These are phyloP conservation scores for Astrocystis sublimbata DNA, from an alignment of 495 filamentous ascomycete species.

Conservation along the genomic window DNA sequence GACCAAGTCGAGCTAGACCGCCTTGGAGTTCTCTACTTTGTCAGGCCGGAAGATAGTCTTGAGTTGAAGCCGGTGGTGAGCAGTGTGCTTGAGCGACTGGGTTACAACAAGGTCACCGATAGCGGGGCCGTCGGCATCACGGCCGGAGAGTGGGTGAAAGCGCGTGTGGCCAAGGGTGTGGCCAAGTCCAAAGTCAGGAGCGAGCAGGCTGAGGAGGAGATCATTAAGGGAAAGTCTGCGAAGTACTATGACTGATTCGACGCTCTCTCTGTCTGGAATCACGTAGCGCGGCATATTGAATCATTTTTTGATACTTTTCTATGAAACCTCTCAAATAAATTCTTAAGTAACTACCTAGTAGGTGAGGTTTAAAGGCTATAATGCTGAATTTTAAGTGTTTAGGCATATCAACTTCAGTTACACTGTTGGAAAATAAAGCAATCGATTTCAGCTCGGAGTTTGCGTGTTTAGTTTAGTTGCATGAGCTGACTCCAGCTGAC, in stretches of 20 bases:
- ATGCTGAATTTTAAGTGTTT: no score
- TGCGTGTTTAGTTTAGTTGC: no score
- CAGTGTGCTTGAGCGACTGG: slow-evolving; percentile 28
- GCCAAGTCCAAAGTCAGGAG: slow-evolving; percentile 20
- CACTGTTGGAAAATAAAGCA: no score
- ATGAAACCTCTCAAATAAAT: no score
- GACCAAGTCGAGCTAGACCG: slow-evolving; percentile 55
- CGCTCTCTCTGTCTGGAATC: no score
- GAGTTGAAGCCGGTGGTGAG: slow-evolving; percentile 38
- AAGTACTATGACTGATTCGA: slow-evolving; percentile 32
- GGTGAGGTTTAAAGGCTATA: no score
- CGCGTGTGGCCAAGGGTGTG: slow-evolving; percentile 34
- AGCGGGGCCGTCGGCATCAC: slow-evolving; percentile 41
- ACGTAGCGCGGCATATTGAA: no score
- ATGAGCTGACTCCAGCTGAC: no score
- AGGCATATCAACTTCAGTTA: no score
- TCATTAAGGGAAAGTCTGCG: slow-evolving; percentile 29
- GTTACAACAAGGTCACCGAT: slow-evolving; percentile 36
- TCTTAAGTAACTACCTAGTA: no score
- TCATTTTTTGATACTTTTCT: no score
- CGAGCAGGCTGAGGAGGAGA: slow-evolving; percentile 29
- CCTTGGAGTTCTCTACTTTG: slow-evolving; percentile 54
- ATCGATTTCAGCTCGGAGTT: no score
- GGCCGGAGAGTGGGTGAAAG: slow-evolving; percentile 45
- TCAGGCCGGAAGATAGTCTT: slow-evolving; percentile 34